These are phyloP conservation scores for Populus tremula DNA, from an alignment of 345 rosid species.

Conservation along the genomic window DNA sequence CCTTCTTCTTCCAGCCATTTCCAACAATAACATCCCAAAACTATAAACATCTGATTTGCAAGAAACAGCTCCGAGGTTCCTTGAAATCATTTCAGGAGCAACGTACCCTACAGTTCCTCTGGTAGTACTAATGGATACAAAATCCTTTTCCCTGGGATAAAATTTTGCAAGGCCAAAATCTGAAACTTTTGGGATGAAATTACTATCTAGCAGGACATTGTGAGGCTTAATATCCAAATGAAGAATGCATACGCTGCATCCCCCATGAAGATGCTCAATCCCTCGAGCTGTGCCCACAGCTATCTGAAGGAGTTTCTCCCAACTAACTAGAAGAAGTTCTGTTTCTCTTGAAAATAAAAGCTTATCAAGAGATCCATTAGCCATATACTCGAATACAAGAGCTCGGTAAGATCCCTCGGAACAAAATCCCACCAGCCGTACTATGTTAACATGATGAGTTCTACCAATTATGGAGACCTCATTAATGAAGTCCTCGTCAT, in stretches of 20 bases:
- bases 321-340: constrained; percentile 12
- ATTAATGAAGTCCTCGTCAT: constrained; percentile 12
- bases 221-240: constrained; percentile 37
- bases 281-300: constrained; percentile 30
- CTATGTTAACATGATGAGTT: constrained; percentile 25
- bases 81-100: constrained; percentile 29
- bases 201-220: constrained; percentile 28
- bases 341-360: constrained; percentile 13
- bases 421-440: constrained; percentile 24
- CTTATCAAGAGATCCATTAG: constrained; percentile 27
- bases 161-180: constrained; percentile 32
- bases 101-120: constrained; percentile 24
- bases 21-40: constrained; percentile 29
- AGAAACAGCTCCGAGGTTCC: constrained; percentile 18
- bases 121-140: constrained; percentile 11
- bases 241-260: constrained; percentile 28
- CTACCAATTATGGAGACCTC: constrained; percentile 19
- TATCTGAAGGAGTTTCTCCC: constrained; percentile 27
- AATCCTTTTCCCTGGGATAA: constrained; percentile 19
- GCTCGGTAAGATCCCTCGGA: constrained; percentile 23
- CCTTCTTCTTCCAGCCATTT: constrained; percentile 22
- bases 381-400: constrained; percentile 19
- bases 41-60: constrained; percentile 32
- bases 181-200: constrained; percentile 28
- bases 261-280: constrained; percentile 26